Percentiles rank a stretch among this genome's conserved stretches.
These are phyloP conservation scores for Sporothrix curviconia DNA, from an alignment of 2,329 filamentous ascomycete genomes.

Conservation along the genomic window DNA sequence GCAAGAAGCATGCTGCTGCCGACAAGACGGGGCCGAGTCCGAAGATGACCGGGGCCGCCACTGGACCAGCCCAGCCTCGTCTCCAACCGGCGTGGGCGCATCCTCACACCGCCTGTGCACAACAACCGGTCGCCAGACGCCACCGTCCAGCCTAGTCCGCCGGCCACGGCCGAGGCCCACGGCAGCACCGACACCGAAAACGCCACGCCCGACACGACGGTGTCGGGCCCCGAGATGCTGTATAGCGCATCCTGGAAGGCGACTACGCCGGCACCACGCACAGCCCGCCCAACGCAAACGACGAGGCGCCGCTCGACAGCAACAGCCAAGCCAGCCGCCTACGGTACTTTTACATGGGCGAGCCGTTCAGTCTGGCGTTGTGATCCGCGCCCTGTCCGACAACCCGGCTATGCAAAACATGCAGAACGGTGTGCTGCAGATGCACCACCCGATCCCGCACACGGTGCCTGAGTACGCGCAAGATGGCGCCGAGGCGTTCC, in stretches of 20 bases:
- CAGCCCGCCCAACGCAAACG: not conserved
- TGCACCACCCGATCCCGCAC: conserved; percentile 7
- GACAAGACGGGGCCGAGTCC: no score
- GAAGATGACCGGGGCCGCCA: no score
- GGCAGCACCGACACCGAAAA: not conserved
- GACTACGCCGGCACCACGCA: not conserved
- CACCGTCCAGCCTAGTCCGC: not conserved
- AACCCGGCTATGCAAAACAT: not conserved
- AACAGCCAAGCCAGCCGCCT: no score
- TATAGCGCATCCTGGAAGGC: conserved; percentile 1
- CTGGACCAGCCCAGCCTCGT: no score
- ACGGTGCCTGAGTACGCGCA: conserved; percentile 3
- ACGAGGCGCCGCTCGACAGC: not conserved
- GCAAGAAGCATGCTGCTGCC: not conserved
- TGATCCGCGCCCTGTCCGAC: not conserved
- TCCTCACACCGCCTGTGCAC: no score
- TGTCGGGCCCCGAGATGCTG: conserved; percentile 1
- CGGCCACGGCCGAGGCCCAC: not conserved
- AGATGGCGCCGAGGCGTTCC: not conserved
- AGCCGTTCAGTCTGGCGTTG: conserved; percentile 8
- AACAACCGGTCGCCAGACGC: not conserved
- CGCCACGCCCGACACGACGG: no score
- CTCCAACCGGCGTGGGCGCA: no score
- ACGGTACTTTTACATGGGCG: conserved; percentile 11
- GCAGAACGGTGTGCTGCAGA: not conserved